Base-by-base conservation (phyloP, 805 yeast genomes). In the Yarrowia osloensis region DNA sequence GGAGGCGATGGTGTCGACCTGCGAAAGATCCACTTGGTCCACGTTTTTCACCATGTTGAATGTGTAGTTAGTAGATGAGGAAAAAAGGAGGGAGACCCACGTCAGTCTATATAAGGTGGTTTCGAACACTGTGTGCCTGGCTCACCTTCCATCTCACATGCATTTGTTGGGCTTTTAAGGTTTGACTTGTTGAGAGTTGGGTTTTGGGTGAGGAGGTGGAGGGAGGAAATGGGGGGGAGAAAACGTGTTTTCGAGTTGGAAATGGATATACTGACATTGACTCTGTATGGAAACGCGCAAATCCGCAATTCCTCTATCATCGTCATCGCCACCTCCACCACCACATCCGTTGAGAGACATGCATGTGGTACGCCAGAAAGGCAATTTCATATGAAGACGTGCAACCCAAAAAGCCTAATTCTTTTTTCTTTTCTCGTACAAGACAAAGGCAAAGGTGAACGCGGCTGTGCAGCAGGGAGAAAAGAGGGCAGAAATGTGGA, bases 1-100 rank as follows among this genome's bases (percentile, higher is more conserved):
- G 26, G 77, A 65, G 52, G 79, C 80, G 68, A 76, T 71, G 37
- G 77, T 76, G 68, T 72, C 73, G 66, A 77, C 73, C 67, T 75
- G 76, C 39, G 73, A 74, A 12, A 77, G 68, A 54, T 70, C 67
- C 49, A 75, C 69, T 26, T 71, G 67, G 54, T 75, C 79, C 24
- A 75, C 40, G 37, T 52, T 49, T 19, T 61, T 68, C 29, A 67
- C 37, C 70, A 70, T 70, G 28, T 55, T 52, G 67, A 37, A 39
- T 24, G 52, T 26, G 54, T 46, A 47, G 24, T 28, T n/a, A 11
- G 54, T n/a, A 19, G 33, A 47, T 47, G 33, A 5, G 52, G 31
- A 47, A 8, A n/a, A 17, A 17, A 46, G 52, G 5, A 28, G n/a
- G n/a, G n/a, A n/a, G n/a, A n/a, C n/a, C n/a, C n/a, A n/a, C n/a